phyloP scores from a whole-genome alignment of 805 yeast species.

The Saccharomycopsis microspora region DNA sequence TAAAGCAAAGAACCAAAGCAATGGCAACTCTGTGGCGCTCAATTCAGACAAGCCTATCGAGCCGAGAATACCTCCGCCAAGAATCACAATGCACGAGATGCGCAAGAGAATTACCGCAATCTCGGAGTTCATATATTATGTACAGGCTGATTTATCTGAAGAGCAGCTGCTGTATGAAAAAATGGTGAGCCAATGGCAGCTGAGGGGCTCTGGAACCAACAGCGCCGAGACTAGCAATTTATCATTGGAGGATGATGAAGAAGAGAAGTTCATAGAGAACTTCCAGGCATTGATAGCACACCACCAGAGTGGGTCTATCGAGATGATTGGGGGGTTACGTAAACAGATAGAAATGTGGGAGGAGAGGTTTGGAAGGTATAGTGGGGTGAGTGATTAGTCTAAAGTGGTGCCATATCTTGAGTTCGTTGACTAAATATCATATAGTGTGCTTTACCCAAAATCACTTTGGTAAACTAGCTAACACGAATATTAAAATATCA shows the following conservation, averaged over 20 bases:
- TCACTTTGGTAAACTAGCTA: neutral
- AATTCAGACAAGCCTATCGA: slow-evolving; percentile 52
- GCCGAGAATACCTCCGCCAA: slow-evolving; percentile 73
- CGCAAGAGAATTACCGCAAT: slow-evolving; percentile 82
- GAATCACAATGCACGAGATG: slow-evolving; percentile 73
- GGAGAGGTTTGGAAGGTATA: slow-evolving; percentile 45
- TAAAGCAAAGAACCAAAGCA: neutral
- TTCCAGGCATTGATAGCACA: slow-evolving; percentile 24
- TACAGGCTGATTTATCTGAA: slow-evolving; percentile 46
- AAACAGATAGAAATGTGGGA: slow-evolving; percentile 72
- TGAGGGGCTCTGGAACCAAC: slow-evolving; percentile 13
- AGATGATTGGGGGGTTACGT: slow-evolving; percentile 62
- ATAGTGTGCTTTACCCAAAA: too few species aligned
- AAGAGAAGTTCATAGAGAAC: slow-evolving; percentile 17
- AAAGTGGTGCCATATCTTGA: too few species aligned
- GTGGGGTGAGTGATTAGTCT: neutral
- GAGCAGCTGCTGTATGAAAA: slow-evolving; percentile 43
- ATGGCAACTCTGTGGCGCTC: slow-evolving; percentile 3
- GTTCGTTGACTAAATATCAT: too few species aligned
- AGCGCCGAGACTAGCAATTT: slow-evolving; percentile 6
- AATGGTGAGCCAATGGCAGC: slow-evolving; percentile 18
- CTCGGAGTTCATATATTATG: slow-evolving; percentile 61
- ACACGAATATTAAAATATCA: too few species aligned
- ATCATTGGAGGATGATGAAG: slow-evolving; percentile 18
- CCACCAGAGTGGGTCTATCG: slow-evolving; percentile 48